Evolutionary conservation across 225 moss, liverwort and hornwort genomes (phyloP).

Genomic region (Takakia lepidozioides): DNA sequence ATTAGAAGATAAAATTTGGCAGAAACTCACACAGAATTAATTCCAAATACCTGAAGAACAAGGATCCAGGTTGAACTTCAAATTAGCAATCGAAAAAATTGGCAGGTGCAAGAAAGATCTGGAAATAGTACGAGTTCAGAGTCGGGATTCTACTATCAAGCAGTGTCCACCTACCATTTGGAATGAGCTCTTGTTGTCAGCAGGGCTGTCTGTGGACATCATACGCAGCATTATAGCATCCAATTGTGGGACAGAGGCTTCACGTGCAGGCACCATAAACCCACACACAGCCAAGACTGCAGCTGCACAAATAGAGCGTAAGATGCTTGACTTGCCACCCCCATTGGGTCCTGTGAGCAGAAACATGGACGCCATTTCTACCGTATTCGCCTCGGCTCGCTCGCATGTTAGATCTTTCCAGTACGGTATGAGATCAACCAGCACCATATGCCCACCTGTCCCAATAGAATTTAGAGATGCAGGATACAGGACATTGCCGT

Average conservation of each 20-base stretch:
- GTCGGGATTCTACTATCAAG: too few species aligned
- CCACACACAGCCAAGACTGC: conserved; percentile 76
- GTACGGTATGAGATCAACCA: conserved; percentile 85
- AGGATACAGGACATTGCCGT: too few species aligned
- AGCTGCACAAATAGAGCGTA: conserved; percentile 85
- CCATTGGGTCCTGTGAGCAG: conserved; percentile 96
- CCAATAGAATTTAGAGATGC: too few species aligned
- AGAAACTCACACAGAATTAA: too few species aligned
- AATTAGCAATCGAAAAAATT: too few species aligned
- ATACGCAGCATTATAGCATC: conserved; percentile 98
- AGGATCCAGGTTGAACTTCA: too few species aligned
- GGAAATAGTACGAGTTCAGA: too few species aligned
- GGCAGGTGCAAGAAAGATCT: too few species aligned
- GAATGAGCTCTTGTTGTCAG: conserved; percentile 92
- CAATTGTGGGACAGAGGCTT: conserved; percentile 67
- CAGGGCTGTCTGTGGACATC: conserved; percentile 96
- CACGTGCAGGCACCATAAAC: conserved; percentile 79
- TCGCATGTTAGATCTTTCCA: conserved; percentile 79
- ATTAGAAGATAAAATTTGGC: too few species aligned
- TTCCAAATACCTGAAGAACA: too few species aligned
- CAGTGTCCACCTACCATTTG: conserved; percentile 51
- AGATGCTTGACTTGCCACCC: conserved; percentile 92
- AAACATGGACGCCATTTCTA: conserved; percentile 69
- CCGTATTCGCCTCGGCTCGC: conserved; percentile 63
- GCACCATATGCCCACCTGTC: conserved; percentile 21